Evolutionary conservation across 371 early-diverging fungal species (phyloP).

Genomic region (Saksenaea oblongispora): DNA sequence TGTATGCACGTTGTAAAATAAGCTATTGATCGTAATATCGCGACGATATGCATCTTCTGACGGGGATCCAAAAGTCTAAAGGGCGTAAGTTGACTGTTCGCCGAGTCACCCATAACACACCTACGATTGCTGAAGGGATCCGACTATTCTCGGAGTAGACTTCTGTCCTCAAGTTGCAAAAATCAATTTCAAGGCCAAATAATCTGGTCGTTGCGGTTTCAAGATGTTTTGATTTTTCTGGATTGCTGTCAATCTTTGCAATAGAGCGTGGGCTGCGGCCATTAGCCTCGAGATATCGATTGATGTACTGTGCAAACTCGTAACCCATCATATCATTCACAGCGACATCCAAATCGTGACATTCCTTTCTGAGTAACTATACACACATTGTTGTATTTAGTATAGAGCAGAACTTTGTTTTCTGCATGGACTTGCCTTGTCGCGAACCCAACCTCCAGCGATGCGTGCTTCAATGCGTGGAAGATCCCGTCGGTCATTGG

Average conservation of each 20-base stretch:
- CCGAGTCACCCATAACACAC: conserved; percentile 9
- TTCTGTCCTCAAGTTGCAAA: conserved; percentile 96
- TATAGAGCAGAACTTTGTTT: not conserved
- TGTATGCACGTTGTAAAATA: conserved; percentile 97
- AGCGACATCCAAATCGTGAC: conserved; percentile 97
- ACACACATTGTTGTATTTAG: not conserved
- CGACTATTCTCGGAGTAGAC: conserved; percentile 84
- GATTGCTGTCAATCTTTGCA: conserved; percentile 91
- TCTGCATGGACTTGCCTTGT: conserved; percentile 69
- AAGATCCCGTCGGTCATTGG: conserved; percentile 45
- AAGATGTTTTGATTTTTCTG: conserved; percentile 97
- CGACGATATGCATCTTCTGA: conserved; percentile 96
- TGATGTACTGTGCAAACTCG: conserved; percentile 87
- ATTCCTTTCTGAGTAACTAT: conserved; percentile 85
- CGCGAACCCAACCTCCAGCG: conserved; percentile 99
- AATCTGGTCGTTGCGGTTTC: conserved; percentile 96
- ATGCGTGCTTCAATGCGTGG: conserved; percentile 79
- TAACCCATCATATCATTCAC: conserved; percentile 95
- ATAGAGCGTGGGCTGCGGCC: conserved; percentile 59
- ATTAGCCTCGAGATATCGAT: conserved; percentile 59
- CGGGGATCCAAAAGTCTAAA: conserved; percentile 89
- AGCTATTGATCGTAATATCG: conserved; percentile 98
- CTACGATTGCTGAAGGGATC: conserved; percentile 77
- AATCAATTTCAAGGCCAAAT: conserved; percentile 87
- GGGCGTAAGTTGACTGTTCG: not conserved